Base-by-base conservation (phyloP, 2,329 filamentous ascomycete species). In the Fusarium annulatum region DNA sequence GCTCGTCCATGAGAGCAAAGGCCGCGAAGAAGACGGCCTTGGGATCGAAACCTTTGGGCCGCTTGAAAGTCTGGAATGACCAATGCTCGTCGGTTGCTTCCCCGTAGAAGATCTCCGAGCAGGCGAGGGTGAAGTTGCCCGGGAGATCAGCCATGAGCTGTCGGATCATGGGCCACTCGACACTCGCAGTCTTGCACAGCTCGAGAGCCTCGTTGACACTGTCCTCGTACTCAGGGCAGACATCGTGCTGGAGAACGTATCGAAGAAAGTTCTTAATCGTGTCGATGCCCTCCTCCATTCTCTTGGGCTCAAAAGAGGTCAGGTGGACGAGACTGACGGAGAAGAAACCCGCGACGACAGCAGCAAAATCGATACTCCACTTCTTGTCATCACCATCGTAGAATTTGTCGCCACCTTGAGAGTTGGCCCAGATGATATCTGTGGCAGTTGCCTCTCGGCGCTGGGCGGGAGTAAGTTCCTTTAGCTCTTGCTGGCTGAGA, bases 251-350 rank as follows among this genome's bases (percentile, higher is more conserved):
- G 15, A 95, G 86, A 2, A 98, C 86, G 75, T 98, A 99, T 73
- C 94, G 93, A 72, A 97, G 89, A 79, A 98, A 98, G 79, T 96
- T 97, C 67, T 90, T 89, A 45, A 98, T 86, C 1, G 97, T 89
- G 39, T 88, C 87, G 26, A 91, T 89, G 7, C 90, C 90, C 7
- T 63, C 60, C n/a, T 87, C 83, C 69, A 95, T 86, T 18, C 87
- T 82, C 0, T 83, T 79, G 21, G 83, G 85, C 18, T 90, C 87
- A 55, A 89, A 88, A 23, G 88, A 86, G 42, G 89, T 88, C 42
- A 89, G 84, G 33, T 84, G 84, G 0, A 89, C 86, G 10, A 93
- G 87, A 5, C 72, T 59, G 14, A 85, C 89, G 81, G 84, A 95
- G 88, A 98, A 83, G 80, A 94, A 99, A 0, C 93, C 94, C 43